These are phyloP conservation scores for Gynostemma pentaphyllum DNA, from an alignment of 306 rosid species.

Conservation along the genomic window DNA sequence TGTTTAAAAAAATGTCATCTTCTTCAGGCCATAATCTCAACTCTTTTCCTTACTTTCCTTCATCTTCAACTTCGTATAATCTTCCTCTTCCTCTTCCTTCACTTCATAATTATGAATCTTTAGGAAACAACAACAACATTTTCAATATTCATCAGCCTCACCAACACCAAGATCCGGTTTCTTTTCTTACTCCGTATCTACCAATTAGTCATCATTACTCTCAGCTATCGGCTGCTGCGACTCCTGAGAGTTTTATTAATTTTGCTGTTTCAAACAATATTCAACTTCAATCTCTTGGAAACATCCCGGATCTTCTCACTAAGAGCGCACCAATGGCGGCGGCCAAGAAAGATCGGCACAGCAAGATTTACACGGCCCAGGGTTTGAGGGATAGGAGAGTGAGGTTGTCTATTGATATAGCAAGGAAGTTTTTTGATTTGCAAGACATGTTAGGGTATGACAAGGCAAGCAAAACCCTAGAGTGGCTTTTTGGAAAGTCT, in stretches of 20 bases:
- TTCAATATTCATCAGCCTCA: conserved; percentile 7
- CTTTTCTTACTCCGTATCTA: conserved; percentile 7
- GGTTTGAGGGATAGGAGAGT: conserved; percentile 86
- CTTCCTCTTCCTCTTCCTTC: conserved; percentile 5
- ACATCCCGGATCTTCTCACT: conserved; percentile 1
- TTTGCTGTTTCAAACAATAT: conserved; percentile 1
- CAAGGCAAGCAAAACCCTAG: conserved; percentile 86
- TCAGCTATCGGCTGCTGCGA: neutral
- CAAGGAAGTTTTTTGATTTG: conserved; percentile 90
- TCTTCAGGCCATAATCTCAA: conserved; percentile 22
- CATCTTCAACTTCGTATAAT: conserved; percentile 20
- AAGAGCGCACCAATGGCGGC: conserved; percentile 13
- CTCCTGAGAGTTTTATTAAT: conserved; percentile 3
- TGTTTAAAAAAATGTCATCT: conserved; percentile 48
- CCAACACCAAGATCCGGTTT: conserved; percentile 17
- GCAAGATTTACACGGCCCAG: conserved; percentile 88
- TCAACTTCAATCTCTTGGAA: conserved; percentile 2
- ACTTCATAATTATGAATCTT: neutral
- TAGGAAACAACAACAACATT: neutral
- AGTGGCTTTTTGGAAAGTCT: conserved; percentile 78
- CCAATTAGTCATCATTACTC: neutral
- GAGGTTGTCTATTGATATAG: conserved; percentile 66
- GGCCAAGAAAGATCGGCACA: conserved; percentile 66
- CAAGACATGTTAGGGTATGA: conserved; percentile 96
- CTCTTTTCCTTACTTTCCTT: conserved; percentile 34